Base-by-base conservation (phyloP, 2,329 filamentous ascomycete species). In the Colletotrichum nymphaeae region DNA sequence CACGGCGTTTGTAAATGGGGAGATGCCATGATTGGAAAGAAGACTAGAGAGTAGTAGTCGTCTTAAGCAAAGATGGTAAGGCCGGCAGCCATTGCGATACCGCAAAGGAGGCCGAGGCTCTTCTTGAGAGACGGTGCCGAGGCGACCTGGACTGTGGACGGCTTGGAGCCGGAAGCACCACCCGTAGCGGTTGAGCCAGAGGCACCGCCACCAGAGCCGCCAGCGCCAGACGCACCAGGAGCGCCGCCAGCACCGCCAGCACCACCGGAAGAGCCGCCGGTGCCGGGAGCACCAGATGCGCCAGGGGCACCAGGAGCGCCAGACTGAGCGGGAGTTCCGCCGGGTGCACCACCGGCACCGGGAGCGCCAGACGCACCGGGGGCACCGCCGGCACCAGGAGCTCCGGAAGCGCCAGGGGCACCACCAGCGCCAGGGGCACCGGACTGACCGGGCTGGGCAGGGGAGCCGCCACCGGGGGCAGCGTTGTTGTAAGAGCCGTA, bases 31-130 rank as follows among this genome's bases (percentile, higher is more conserved):
- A 8, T n/a, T 22, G 16, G 16, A 7, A 42, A 19, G 22, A 19
- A 11, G 14, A 32, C 7, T 55, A 14, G 24, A n/a, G 22, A 28
- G 1, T 35, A 35, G 32, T 35, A 12, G 32, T 42, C 32, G 49
- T 28, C 19, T 65, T 56, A 62, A 42, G 70, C 60, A 60, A 73
- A 49, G 28, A 70, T 26, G 26, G 42, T 35, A 30, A 73, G 60
- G 30, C 66, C 80, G 19, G 76, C 78, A 11, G 79, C 70, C 55
- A 82, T 68, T 35, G 77, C 78, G 37, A 81, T 63, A 53, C 78
- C 78, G 26, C 76, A 77, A 35, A 80, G 68, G 16, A 78, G 67
- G 24, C 76, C 71, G 63, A 81, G 68, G 22, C 78, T 77, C 55
- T 76, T 76, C 76, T 77, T 79, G 65, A 80, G 35, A 8, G 79